These are phyloP conservation scores for Coemansia asiatica DNA, from an alignment of 192 early-diverging fungal species.

Conservation along the genomic window DNA sequence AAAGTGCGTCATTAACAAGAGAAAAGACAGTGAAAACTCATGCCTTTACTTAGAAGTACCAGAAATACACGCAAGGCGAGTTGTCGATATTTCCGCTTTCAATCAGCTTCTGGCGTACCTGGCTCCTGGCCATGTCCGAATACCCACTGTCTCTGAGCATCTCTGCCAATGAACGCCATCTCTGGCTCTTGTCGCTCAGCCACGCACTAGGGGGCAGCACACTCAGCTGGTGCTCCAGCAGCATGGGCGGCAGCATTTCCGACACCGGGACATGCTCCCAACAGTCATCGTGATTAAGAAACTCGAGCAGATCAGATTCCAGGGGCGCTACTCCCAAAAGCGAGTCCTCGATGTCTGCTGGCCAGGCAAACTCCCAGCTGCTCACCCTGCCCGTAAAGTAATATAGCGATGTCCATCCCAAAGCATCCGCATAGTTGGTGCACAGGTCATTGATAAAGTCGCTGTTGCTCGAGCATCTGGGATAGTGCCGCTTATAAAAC, in stretches of 20 bases:
- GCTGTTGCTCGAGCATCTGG: neutral
- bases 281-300: neutral
- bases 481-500: constrained; percentile 20
- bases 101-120: constrained; percentile 12
- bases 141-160: constrained; percentile 13
- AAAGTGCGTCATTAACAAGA: neutral
- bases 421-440: constrained; percentile 20
- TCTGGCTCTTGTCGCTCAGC: neutral
- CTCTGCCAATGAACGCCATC: constrained; percentile 12
- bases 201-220: constrained; percentile 31
- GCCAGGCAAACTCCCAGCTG: constrained; percentile 47
- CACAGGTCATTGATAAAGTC: constrained; percentile 10
- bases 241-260: constrained; percentile 15
- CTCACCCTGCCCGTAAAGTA: constrained; percentile 32
- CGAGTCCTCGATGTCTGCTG: constrained; percentile 16
- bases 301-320: constrained; percentile 26
- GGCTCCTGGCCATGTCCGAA: constrained; percentile 5
- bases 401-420: constrained; percentile 39
- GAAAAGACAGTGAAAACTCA: neutral
- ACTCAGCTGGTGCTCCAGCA: constrained; percentile 36
- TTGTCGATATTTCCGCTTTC: neutral
- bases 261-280: constrained; percentile 15
- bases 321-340: constrained; percentile 19
- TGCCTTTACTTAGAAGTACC: constrained; percentile 1
- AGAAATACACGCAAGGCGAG: constrained; percentile 10